Percentiles rank a stretch among this genome's conserved stretches.
Evolutionary conservation across 2,329 filamentous ascomycete species (phyloP).

Genomic region (Arachnomyces sp.): DNA sequence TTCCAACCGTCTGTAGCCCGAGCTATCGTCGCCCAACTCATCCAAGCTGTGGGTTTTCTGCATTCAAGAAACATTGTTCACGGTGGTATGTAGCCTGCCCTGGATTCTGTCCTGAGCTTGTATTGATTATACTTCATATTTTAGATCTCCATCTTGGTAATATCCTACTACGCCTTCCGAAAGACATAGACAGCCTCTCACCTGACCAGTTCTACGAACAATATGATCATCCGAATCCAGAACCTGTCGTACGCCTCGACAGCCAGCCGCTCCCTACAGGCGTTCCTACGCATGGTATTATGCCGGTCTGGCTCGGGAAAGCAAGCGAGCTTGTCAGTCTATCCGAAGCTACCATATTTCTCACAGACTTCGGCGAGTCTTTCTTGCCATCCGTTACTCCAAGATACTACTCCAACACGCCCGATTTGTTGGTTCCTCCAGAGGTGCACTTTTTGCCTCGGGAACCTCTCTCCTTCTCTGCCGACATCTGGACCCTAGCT

Average conservation of each 20-base stretch:
- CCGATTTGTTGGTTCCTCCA: constrained; percentile 5
- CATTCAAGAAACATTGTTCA: constrained; percentile 20
- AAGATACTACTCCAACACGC: constrained; percentile 5
- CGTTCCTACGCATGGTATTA: constrained; percentile 7
- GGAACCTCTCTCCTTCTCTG: constrained; percentile 4
- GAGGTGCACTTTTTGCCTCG: constrained; percentile 6
- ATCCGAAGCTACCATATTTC: constrained; percentile 8
- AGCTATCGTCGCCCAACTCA: constrained; percentile 18
- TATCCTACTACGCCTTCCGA: constrained; percentile 16
- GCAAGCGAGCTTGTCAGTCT: constrained; percentile 5
- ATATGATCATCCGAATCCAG: constrained; percentile 14
- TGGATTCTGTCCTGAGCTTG: constrained; percentile 3
- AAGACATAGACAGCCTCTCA: constrained; percentile 14
- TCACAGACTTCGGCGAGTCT: constrained; percentile 13
- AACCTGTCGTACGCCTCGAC: constrained; percentile 9
- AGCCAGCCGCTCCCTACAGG: constrained; percentile 4
- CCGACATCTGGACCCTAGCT: constrained; percentile 23
- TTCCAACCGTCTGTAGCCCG: constrained; percentile 15
- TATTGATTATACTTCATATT: constrained; percentile 2
- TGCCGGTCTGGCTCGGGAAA: constrained; percentile 7
- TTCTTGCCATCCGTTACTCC: constrained; percentile 6
- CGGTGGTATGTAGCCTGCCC: constrained; percentile 12
- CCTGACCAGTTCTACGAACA: constrained; percentile 15
- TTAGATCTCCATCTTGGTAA: constrained; percentile 21
- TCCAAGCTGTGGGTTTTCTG: constrained; percentile 16